These are phyloP conservation scores for Alternaria dauci DNA, from an alignment of 2,329 filamentous ascomycete genomes.

Conservation along the genomic window DNA sequence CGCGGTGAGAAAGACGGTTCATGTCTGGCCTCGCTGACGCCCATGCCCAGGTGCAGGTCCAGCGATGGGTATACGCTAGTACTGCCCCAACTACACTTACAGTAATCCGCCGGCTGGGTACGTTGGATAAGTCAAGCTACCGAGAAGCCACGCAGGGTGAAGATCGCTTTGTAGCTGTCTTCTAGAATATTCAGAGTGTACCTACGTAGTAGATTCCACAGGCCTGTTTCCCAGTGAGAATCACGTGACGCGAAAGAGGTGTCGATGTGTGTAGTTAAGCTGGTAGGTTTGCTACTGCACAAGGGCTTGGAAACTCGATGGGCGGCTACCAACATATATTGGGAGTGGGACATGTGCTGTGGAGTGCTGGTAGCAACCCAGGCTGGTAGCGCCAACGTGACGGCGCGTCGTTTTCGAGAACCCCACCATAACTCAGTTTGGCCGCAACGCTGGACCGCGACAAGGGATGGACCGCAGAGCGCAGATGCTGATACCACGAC, in stretches of 20 bases:
- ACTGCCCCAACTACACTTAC: not conserved
- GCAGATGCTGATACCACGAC: constrained; percentile 1
- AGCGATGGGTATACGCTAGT: not conserved
- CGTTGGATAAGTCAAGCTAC: not conserved
- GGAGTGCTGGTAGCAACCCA: not conserved
- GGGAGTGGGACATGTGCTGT: not conserved
- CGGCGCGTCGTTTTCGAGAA: constrained; percentile 21
- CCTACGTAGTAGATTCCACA: not conserved
- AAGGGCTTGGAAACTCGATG: no score
- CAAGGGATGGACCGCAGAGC: constrained; percentile 12
- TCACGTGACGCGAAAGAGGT: not conserved
- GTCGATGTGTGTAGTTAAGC: not conserved
- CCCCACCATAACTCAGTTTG: constrained; percentile 14
- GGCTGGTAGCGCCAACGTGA: constrained; percentile 21
- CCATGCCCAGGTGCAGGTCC: not conserved
- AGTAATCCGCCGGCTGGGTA: not conserved
- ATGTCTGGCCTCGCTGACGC: not conserved
- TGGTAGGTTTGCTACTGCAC: not conserved
- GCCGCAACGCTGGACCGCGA: constrained; percentile 9
- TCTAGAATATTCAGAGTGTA: not conserved
- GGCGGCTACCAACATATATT: no score
- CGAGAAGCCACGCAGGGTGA: not conserved
- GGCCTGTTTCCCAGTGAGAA: not conserved
- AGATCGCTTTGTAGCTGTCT: not conserved
- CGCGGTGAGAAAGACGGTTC: not conserved